Evolutionary conservation across 140 eudicot species (phyloP), one percentile per base, ranked within the genome.

Genomic region (Oenanthe javanica): DNA sequence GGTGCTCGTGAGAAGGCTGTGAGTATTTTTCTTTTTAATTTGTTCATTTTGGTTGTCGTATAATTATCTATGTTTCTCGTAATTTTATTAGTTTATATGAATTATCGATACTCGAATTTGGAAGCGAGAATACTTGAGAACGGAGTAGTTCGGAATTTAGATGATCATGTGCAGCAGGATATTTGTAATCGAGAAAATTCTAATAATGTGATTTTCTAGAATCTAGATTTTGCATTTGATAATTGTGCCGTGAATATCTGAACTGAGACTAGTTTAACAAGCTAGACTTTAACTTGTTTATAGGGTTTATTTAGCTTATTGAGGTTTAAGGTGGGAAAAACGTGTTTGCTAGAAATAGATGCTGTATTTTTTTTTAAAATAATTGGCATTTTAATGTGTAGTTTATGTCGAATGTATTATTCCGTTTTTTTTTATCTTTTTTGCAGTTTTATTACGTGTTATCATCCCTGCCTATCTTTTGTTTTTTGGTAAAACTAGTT

Each of bases 1-100:
- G 98, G 98, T 23, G 85, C 90, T 59, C 97, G 98, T 78, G 98
- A 93, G 93, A 89, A 93, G 82, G 97, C 93, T 74, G 98, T 93
- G 70, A 84, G 96, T 36, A 36, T 36, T 36, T 85, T 46, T 36
- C 70, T 73, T 2, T 14, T 45, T 49, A 43, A 52, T 73, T 10
- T 16, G 9, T 71, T 36, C 25, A 38, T 14, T 4, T 36, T 14
- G 0, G 16, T 71, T 71, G 23, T 36, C 14, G 1, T 27, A 31
- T 16, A 31, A 40, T 71, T 71, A 40, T 71, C 19, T 27, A 25
- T n/a, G 9, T n/a, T 59, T 21, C 38, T n/a, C 9, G 3, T 27
- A 13, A 31, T 67, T 27, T 31, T 0, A 67, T 67, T 67, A 9
- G 70, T n/a, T n/a, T 61, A 4, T n/a, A 9, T 23, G 5, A 61